phyloP scores from a whole-genome alignment of 352 stramenopile genomes.

The Phytophthora agathidicida region DNA sequence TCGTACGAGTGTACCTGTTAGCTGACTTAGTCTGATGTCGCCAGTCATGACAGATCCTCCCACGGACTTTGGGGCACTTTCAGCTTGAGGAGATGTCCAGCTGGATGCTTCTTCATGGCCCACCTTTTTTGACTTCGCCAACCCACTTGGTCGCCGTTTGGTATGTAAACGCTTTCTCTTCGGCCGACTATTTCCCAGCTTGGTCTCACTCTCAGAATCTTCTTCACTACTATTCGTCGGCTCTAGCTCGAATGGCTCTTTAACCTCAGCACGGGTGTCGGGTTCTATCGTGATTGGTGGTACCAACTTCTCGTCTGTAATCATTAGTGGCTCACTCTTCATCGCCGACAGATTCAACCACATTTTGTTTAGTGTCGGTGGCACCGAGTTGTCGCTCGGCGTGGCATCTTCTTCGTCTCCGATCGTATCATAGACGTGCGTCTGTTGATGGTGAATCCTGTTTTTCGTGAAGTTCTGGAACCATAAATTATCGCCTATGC shows the following conservation, averaged over 20 bases:
- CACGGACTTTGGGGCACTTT: neutral
- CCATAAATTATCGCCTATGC: constrained; percentile 52
- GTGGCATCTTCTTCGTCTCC: constrained; percentile 5
- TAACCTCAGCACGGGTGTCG: neutral
- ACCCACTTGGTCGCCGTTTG: constrained; percentile 3
- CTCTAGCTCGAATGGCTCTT: constrained; percentile 14
- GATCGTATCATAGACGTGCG: constrained; percentile 31
- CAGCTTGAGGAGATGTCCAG: neutral
- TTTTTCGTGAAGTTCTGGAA: constrained; percentile 51
- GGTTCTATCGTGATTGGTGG: constrained; percentile 1
- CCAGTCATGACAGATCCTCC: neutral
- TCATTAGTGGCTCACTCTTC: neutral
- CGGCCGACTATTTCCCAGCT: neutral
- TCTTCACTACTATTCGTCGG: constrained; percentile 16
- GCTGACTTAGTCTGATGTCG: neutral
- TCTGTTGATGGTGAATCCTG: constrained; percentile 37
- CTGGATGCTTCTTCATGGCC: neutral
- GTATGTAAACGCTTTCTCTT: constrained; percentile 13
- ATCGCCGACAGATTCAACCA: constrained; percentile 1
- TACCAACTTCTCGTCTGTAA: constrained; percentile 1
- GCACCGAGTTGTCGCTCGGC: constrained; percentile 2
- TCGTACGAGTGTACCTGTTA: constrained; percentile 12
- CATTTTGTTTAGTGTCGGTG: neutral
- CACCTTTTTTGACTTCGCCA: constrained; percentile 1
- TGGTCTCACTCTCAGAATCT: neutral